phyloP scores from a whole-genome alignment of 75 land plant species.

The Picea glauca region DNA sequence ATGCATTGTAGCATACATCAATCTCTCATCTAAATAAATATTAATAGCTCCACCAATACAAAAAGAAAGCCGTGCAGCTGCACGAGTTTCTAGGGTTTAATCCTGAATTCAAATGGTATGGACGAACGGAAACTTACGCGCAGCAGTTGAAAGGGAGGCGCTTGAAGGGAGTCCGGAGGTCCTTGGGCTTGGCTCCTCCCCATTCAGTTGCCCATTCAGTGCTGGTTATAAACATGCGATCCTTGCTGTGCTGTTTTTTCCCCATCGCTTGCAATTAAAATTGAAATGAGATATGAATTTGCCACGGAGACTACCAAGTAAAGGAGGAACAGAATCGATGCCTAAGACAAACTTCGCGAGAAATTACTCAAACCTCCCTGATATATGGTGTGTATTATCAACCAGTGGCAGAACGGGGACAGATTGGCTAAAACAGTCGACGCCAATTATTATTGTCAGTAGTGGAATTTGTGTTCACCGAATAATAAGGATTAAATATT shows the following conservation, averaged over 20 bases:
- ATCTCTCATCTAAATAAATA: neutral
- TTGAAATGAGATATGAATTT: too few relatives aligned
- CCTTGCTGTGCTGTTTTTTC: constrained; percentile 99
- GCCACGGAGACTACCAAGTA: too few relatives aligned
- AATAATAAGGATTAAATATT: too few relatives aligned
- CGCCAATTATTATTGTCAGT: too few relatives aligned
- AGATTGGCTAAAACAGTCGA: too few relatives aligned
- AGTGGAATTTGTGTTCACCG: too few relatives aligned
- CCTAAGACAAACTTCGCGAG: too few relatives aligned
- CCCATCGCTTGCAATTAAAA: constrained; percentile 48
- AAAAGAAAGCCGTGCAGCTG: neutral
- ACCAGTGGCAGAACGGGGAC: too few relatives aligned
- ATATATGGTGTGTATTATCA: too few relatives aligned
- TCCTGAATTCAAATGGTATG: too few relatives aligned
- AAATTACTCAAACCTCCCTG: too few relatives aligned
- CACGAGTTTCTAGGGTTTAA: neutral
- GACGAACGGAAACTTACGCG: constrained; percentile 13
- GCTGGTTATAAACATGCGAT: constrained; percentile 90
- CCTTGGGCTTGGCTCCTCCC: constrained; percentile 95
- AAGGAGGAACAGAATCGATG: too few relatives aligned
- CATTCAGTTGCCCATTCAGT: constrained; percentile 99
- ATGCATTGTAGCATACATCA: constrained; percentile 1
- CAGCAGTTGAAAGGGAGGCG: constrained; percentile 99
- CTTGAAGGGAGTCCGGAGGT: constrained; percentile 65
- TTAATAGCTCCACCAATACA: neutral